Evolutionary conservation across 345 rosid genomes (phyloP), one percentile per base, ranked within the genome.

Genomic region (Rhodamnia rubescens): DNA sequence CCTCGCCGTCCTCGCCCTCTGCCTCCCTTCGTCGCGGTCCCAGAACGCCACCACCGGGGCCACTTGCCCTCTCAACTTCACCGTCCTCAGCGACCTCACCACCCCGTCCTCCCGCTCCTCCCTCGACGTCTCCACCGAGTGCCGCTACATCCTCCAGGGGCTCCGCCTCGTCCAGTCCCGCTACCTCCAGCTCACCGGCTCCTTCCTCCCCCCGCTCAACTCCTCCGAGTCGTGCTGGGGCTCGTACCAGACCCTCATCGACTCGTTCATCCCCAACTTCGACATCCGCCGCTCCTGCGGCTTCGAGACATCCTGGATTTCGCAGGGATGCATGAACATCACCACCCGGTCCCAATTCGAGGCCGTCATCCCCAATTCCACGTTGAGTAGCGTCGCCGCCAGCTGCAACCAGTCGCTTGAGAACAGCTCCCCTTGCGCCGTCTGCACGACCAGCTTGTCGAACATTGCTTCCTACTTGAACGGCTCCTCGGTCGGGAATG

Each of bases 321-420:
- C 98, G 0, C 86, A 92, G 82, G 98, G 98, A 0, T 95, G 98
- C 82, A 91, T 92, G 95, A 92, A 92, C 90, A 89, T 96, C 92
- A 84, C 95, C 85, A 94, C 95, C 29, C 91, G 84, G 81, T 88
- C 93, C 16, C 89, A 92, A 2, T 93, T 93, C 88, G 98, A 96
- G 9, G 78, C 89, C 1, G 22, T 82, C 5, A 83, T 93, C 85
- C 90, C 93, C 26, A 85, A 80, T 29, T 44, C 93, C 5, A 54
- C 93, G 6, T 22, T 90, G 1, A 6, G 51, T 14, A 87, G 88
- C 55, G 91, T 87, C 78, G 88, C 82, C 40, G 74, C 90, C 24
- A 90, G 84, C 42, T 95, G 99, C 84, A 95, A 95, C 89, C 93
- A 91, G 89, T 90, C 96, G 24, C 91, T 94, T 3, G 93, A 87